Evolutionary conservation across 352 stramenopile genomes (phyloP).

Genomic region (Pythium brachiatum): DNA sequence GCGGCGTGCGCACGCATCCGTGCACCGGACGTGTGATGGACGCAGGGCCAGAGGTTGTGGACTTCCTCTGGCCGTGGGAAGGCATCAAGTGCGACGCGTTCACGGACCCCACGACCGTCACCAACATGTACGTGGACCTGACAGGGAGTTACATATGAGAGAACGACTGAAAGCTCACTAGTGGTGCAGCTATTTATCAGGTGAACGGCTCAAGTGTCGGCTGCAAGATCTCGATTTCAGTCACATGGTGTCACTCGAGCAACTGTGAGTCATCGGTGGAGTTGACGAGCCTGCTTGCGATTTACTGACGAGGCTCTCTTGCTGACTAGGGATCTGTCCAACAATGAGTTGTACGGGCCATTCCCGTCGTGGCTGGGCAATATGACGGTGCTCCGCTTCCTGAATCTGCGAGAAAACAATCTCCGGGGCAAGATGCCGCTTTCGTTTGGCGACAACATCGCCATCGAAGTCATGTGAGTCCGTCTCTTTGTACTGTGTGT

Average conservation of each 20-base stretch:
- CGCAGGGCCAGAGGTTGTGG: slow-evolving; percentile 22
- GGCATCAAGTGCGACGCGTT: slow-evolving; percentile 64
- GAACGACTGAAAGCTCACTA: not conserved
- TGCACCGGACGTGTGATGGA: slow-evolving; percentile 58
- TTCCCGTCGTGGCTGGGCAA: slow-evolving; percentile 63
- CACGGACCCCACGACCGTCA: slow-evolving; percentile 67
- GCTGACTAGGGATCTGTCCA: slow-evolving; percentile 43
- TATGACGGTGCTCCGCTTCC: slow-evolving; percentile 59
- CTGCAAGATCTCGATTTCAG: slow-evolving; percentile 57
- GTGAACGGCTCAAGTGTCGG: slow-evolving; percentile 44
- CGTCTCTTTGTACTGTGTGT: not conserved
- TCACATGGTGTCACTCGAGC: slow-evolving; percentile 65
- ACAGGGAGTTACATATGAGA: not conserved
- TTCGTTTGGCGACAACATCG: slow-evolving; percentile 52
- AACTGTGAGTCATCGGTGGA: slow-evolving; percentile 43
- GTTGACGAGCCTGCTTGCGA: too few relatives aligned
- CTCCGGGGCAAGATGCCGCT: slow-evolving; percentile 41
- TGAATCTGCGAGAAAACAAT: slow-evolving; percentile 52
- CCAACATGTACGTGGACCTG: slow-evolving; percentile 48
- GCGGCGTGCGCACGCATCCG: slow-evolving; percentile 50
- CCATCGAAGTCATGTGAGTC: slow-evolving; percentile 60
- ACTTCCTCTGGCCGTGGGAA: slow-evolving; percentile 70
- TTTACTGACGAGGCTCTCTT: not conserved
- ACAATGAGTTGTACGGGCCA: slow-evolving; percentile 45
- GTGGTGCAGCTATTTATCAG: slow-evolving; percentile 46